Evolutionary conservation across 768 basidiomycete genomes (phyloP), one percentile per base, ranked within the genome.

Genomic region (Russula sp.): DNA sequence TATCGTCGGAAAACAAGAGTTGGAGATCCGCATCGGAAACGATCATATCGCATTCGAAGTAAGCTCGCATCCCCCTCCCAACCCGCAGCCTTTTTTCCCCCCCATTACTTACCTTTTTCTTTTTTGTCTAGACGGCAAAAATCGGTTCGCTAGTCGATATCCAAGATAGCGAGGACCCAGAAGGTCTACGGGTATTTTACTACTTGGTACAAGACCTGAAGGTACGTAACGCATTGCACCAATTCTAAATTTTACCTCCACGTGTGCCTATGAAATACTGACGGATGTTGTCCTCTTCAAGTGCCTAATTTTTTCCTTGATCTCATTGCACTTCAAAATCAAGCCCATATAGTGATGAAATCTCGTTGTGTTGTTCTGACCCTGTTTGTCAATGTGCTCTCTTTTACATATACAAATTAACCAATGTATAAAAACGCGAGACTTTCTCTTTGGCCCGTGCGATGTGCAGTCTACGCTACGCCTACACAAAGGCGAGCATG

Each of bases 251-350:
- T 30, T 30, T 30, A 30, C 28, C 28, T 34, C 38, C 30, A 3
- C 10, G 18, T 13, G 4, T 20, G 13, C 26, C 20, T 13, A 11
- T 3, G 22, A 20, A 40, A 57, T 13, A 9, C 10, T 20, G 36
- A 36, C 40, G 65, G 34, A 56, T 14, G n/a, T 51, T n/a, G n/a
- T n/a, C n/a, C 53, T 2, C 20, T 28, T 34, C 7, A 71, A 99
- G 96, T 98, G 95, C 77, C 84, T 98, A 65, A 95, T 99, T 70
- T 97, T 98, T 76, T 98, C 97, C 10, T 84, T 99, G 66, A 98
- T 99, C 74, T 93, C 94, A 3, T 84, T 99, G 42, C 96, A 99
- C 81, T 98, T 99, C 89, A 98, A 98, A 80, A 98, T 99, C 83
- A 98, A 99, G 82, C 97, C 97, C 18, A 98, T 94, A 70, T 94